Evolutionary conservation across 202 grass and related monocot species (phyloP), one percentile per base, ranked within the genome.

Genomic region (Musa balbisiana): DNA sequence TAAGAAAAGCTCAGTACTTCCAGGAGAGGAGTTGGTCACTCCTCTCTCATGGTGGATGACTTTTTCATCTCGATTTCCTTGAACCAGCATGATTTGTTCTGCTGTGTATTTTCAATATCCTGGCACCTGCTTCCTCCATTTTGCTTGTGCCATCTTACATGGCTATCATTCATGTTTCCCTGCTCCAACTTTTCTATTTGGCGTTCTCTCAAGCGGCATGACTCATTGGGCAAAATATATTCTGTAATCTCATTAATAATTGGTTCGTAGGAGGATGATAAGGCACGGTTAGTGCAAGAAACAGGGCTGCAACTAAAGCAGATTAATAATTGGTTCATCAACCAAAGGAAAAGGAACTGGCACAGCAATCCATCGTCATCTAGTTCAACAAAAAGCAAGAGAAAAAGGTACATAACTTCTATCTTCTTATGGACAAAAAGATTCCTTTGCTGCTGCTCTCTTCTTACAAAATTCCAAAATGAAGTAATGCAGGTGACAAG

Each of bases 301-400:
- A 93, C 91, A 33, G 91, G 87, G 53, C 73, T 93, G 76, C 91
- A 93, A 21, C 78, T 93, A 73, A 93, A 93, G 79, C 91, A 93
- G 55, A 93, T 93, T 54, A 93, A 93, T 66, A 93, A 93, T 76
- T 93, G 90, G 90, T 92, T 92, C 83, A 92, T 92, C 84, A 92
- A 92, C 78, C 87, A 92, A 86, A 85, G 90, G 72, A 92, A 92
- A 83, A 83, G 90, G 75, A 92, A 92, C 80, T 92, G 91, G 91
- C 91, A 93, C 76, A 93, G 83, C 71, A 90, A 93, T 22, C 85
- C 91, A 49, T 90, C 91, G 19, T 88, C 91, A 16, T 93, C 91
- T 33, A 60, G 80, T 53, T 69, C 70, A 20, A 68, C 87, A 24
- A 93, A 93, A 81, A 90, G 75, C 78, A 93, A 90, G 83, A 87